These are phyloP conservation scores for Carallia pectinifolia DNA, from an alignment of 345 rosid species.

Conservation along the genomic window DNA sequence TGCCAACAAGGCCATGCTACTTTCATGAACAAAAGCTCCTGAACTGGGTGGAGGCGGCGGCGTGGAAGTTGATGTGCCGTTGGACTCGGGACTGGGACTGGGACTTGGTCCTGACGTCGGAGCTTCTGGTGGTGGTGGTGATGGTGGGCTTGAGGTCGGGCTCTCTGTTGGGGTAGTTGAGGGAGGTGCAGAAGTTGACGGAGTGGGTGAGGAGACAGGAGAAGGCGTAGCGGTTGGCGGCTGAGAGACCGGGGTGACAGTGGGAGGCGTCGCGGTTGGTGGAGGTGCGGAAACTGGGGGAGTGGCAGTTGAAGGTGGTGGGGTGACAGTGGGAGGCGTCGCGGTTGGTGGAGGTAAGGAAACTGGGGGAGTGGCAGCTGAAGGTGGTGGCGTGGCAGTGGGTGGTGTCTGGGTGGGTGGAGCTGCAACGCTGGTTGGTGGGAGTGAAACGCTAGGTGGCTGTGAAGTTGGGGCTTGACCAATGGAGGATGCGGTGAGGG, in stretches of 20 bases:
- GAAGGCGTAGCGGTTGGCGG: not conserved
- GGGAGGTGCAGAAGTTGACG: not conserved
- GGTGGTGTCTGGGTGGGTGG: not conserved
- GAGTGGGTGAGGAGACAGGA: not conserved
- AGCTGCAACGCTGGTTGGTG: slow-evolving; percentile 11
- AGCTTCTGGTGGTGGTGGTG: slow-evolving; percentile 1
- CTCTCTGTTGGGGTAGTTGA: not conserved
- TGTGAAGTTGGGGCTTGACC: slow-evolving; percentile 32
- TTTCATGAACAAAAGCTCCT: slow-evolving; percentile 31
- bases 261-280: not conserved
- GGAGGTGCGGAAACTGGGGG: slow-evolving; percentile 7
- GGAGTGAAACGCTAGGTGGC: slow-evolving; percentile 14
- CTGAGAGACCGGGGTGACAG: not conserved
- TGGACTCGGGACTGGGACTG: not conserved
- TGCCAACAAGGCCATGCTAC: slow-evolving; percentile 27
- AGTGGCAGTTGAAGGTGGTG: not conserved
- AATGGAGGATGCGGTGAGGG: slow-evolving; percentile 18
- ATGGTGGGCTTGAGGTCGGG: not conserved
- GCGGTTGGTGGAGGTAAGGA: slow-evolving; percentile 4
- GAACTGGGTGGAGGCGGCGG: slow-evolving; percentile 10
- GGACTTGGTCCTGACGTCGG: not conserved
- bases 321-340: slow-evolving; percentile 1
- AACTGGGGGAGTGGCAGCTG: not conserved
- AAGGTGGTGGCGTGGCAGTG: slow-evolving; percentile 8
- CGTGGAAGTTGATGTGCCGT: not conserved